A percentile compares a stretch with the other conserved stretches of the same genome.
phyloP scores from a whole-genome alignment of 768 basidiomycete species.

The Podaxis sp. region DNA sequence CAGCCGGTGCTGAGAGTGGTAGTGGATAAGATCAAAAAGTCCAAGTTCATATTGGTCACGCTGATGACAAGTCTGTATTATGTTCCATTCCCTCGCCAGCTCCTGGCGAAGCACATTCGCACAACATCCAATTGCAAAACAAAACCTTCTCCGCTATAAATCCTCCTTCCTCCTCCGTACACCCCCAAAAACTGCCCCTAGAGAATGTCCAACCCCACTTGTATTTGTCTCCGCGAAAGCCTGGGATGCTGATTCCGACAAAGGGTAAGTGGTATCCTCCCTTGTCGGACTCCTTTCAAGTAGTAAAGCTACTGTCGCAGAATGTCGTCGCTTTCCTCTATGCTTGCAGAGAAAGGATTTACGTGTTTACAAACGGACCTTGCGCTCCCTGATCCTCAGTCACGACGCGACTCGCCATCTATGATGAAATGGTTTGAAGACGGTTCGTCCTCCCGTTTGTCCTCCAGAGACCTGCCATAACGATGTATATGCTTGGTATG shows the following conservation, averaged over 20 bases:
- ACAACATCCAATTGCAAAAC: conserved; percentile 11
- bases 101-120: background rate
- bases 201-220: conserved; percentile 48
- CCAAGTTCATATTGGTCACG: background rate
- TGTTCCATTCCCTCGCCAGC: conserved; percentile 10
- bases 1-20: background rate
- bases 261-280: conserved; percentile 26
- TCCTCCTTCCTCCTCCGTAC: conserved; percentile 26
- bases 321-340: conserved; percentile 28
- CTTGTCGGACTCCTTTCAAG: background rate
- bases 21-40: conserved; percentile 2
- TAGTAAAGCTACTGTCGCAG: conserved; percentile 19
- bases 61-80: conserved; percentile 1
- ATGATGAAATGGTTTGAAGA: conserved; percentile 18
- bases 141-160: conserved; percentile 20
- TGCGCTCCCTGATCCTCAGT: conserved; percentile 17
- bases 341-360: conserved; percentile 45
- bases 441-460: conserved; percentile 2
- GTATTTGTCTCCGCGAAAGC: conserved; percentile 45
- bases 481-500: background rate
- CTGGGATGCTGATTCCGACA: conserved; percentile 37
- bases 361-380: conserved; percentile 44
- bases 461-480: background rate
- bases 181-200: conserved; percentile 36
- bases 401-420: background rate